phyloP scores from a whole-genome alignment of 2,329 filamentous ascomycete genomes.

The Boeremia exigua region DNA sequence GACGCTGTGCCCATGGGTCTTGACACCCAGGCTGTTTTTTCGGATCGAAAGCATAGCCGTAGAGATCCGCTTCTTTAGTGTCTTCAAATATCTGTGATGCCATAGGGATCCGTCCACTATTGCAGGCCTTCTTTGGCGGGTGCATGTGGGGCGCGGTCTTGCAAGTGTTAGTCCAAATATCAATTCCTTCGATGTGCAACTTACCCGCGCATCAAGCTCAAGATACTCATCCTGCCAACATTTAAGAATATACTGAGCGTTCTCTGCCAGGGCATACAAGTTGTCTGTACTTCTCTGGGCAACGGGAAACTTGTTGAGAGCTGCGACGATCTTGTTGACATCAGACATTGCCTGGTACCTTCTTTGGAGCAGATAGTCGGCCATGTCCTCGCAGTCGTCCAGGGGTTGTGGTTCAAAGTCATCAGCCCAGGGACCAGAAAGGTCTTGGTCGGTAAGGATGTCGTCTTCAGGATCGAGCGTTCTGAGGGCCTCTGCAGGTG shows the following conservation, averaged over 20 bases:
- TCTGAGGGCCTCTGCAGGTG: conserved; percentile 32
- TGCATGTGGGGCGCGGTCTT: conserved; percentile 59
- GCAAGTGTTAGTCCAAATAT: conserved; percentile 13
- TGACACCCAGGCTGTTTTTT: conserved; percentile 59
- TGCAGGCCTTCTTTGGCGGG: conserved; percentile 58
- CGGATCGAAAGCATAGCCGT: conserved; percentile 64
- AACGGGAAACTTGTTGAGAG: conserved; percentile 52
- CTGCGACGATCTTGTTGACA: conserved; percentile 50
- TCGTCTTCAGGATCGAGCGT: conserved; percentile 44
- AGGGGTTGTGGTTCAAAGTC: conserved; percentile 34
- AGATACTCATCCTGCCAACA: conserved; percentile 67
- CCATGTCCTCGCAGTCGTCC: conserved; percentile 47
- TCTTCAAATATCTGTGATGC: conserved; percentile 61
- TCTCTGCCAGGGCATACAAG: conserved; percentile 62
- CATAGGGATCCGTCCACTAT: conserved; percentile 55
- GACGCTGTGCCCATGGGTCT: conserved; percentile 62
- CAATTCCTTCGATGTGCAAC: conserved; percentile 1
- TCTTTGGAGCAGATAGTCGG: conserved; percentile 51
- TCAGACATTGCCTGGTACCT: conserved; percentile 52
- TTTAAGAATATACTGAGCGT: conserved; percentile 59
- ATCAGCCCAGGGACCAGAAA: conserved; percentile 47
- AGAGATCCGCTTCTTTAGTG: conserved; percentile 66
- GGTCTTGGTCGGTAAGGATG: conserved; percentile 43
- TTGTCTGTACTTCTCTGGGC: conserved; percentile 57
- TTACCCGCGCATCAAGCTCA: conserved; percentile 55